Percentiles rank a stretch among this genome's conserved stretches.
Evolutionary conservation across 2,329 filamentous ascomycete genomes (phyloP).

Genomic region (Pseudofabraea citricarpa): DNA sequence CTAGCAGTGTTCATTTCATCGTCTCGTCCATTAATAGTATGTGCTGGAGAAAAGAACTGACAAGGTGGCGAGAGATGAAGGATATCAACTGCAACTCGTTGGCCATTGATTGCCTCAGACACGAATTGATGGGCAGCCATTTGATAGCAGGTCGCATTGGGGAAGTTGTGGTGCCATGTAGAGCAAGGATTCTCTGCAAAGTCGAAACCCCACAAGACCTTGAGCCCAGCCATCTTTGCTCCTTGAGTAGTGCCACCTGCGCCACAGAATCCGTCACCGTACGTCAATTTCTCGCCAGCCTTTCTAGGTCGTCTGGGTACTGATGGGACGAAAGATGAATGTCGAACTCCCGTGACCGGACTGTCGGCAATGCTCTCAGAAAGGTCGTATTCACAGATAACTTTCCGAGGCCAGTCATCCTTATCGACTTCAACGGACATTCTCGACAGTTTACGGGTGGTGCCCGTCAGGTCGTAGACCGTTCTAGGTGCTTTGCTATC

Average conservation of each 20-base stretch:
- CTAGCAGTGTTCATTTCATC: slow-evolving; percentile 65
- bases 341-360: too few species aligned
- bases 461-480: neutral
- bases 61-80: slow-evolving; percentile 75
- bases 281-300: slow-evolving; percentile 56
- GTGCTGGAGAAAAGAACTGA: slow-evolving; percentile 68
- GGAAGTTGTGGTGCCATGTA: slow-evolving; percentile 23
- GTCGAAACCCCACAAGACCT: slow-evolving; percentile 61
- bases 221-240: slow-evolving; percentile 52
- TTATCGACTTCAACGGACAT: too few species aligned
- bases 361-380: too few species aligned
- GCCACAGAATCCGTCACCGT: slow-evolving; percentile 69
- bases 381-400: too few species aligned
- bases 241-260: slow-evolving; percentile 68
- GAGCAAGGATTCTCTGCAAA: slow-evolving; percentile 29
- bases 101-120: neutral
- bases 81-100: slow-evolving; percentile 52
- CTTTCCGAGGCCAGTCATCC: too few species aligned
- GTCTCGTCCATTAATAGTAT: slow-evolving; percentile 53
- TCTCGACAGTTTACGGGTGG: neutral
- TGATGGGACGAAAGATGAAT: too few species aligned
- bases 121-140: slow-evolving; percentile 47
- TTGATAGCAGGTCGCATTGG: slow-evolving; percentile 38
- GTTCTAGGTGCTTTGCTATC: neutral
- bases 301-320: too few species aligned